These are phyloP conservation scores for Sanghuangporus baumii DNA, from an alignment of 1,284 basidiomycete genomes.

Conservation along the genomic window DNA sequence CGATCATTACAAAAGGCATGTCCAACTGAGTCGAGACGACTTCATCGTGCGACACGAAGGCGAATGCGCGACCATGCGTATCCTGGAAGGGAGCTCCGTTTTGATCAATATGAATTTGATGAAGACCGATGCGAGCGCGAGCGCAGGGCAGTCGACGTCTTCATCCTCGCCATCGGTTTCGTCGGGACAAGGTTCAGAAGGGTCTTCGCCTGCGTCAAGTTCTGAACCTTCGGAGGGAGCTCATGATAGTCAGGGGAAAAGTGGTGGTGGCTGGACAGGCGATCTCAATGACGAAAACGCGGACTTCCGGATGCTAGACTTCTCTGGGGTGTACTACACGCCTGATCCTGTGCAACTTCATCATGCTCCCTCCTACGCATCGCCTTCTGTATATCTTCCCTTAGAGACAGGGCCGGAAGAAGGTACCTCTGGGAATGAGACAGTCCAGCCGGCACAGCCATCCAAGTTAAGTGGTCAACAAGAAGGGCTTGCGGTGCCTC, in stretches of 20 bases:
- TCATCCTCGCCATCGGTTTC: not conserved
- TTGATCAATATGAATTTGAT: conserved; percentile 10
- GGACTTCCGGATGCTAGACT: conserved; percentile 1
- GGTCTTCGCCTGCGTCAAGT: conserved; percentile 4
- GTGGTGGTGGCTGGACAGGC: not conserved
- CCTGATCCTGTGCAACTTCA: not conserved
- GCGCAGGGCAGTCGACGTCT: not conserved
- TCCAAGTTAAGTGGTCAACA: not conserved
- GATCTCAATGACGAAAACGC: not conserved
- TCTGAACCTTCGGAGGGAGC: conserved; percentile 6
- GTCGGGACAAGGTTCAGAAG: not conserved
- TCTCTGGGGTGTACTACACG: conserved; percentile 12
- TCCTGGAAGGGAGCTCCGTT: conserved; percentile 12
- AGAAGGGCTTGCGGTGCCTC: not conserved
- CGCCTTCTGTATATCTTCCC: not conserved
- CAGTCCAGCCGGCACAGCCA: not conserved
- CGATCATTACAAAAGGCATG: conserved; percentile 1
- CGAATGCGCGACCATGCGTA: conserved; percentile 11
- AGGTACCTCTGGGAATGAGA: not conserved
- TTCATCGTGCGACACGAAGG: not conserved
- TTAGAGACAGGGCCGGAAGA: not conserved
- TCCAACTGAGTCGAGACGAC: not conserved
- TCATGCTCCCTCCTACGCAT: not conserved
- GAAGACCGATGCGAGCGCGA: not conserved
- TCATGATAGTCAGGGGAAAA: not conserved